Percentiles rank a stretch among this genome's conserved stretches.
Conservation (phyloP, 1,284 basidiomycete genomes). For the Apiotrichum mycotoxinovorans region DNA sequence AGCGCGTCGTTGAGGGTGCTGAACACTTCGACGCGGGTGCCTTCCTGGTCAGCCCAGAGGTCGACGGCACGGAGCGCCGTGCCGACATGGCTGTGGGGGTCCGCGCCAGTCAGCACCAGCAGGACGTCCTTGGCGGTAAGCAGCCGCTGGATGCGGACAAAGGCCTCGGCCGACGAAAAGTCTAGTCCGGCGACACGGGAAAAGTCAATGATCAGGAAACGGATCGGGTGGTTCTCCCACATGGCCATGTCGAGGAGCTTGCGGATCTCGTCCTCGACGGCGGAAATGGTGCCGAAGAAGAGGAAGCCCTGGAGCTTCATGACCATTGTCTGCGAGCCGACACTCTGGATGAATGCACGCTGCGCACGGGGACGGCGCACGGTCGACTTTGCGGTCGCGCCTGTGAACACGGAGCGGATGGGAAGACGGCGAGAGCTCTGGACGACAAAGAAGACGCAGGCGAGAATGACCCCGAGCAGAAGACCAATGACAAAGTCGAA, state of each 20-base stretch:
- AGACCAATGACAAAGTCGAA: conserved; percentile 96
- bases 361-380: conserved; percentile 86
- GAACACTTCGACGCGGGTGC: conserved; percentile 74
- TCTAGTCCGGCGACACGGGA: conserved; percentile 84
- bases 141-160: conserved; percentile 83
- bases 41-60: conserved; percentile 63
- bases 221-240: conserved; percentile 76
- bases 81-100: conserved; percentile 61
- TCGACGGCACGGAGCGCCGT: conserved; percentile 69
- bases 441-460: conserved; percentile 93
- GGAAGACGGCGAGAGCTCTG: conserved; percentile 81
- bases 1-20: conserved; percentile 81
- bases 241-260: conserved; percentile 68
- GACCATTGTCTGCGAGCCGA: conserved; percentile 86
- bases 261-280: conserved; percentile 68
- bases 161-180: conserved; percentile 91
- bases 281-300: conserved; percentile 92
- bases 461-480: conserved; percentile 83
- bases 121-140: conserved; percentile 71
- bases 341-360: conserved; percentile 81
- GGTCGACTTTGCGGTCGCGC: conserved; percentile 78
- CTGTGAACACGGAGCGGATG: conserved; percentile 74
- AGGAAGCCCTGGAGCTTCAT: conserved; percentile 80
- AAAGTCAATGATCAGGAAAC: conserved; percentile 84
- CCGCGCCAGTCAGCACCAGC: conserved; percentile 83